Base-by-base conservation (phyloP, 2,329 filamentous ascomycete genomes). In the Venturiaceae sp. region DNA sequence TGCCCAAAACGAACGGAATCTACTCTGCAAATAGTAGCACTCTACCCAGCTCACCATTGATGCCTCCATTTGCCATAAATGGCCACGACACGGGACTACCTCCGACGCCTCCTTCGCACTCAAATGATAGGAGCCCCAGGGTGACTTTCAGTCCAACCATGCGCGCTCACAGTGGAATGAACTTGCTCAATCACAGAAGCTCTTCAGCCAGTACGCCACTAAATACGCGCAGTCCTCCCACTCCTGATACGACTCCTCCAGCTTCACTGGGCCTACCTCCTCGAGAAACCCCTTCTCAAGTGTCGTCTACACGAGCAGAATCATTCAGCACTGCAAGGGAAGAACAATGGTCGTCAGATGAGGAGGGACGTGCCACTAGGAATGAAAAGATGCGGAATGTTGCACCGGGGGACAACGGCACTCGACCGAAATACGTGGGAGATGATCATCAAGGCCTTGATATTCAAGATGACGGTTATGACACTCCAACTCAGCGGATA, bases 291-390 rank as follows among this genome's bases (percentile, higher is more conserved):
- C 23, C 39, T 34, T 21, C 26, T n/a, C 58, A 26, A 9, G 6
- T 34, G 21, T 70, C 71, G 60, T 78, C 76, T 5, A 75, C 71
- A 23, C 61, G 69, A 32, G 74, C 74, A 33, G 75, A 77, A 28
- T 77, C 75, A 0, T 78, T 77, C 63, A 71, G 67, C 47, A 78
- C 76, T 1, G 76, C 76, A 11, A 67, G 69, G 58, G 75, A 77
- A 63, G 71, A 74, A 16, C 67, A 66, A 9, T 62, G 66, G 5
- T 69, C 69, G 26, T 70, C 71, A 0, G 69, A 72, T 37, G 65
- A 65, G 44, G 39, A 47, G 26, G n/a, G n/a, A n/a, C 26, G 39
- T 28, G 28, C 56, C 34, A 41, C 26, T 33, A 57, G 30, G 19
- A 33, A 30, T 14, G 46, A 61, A 30, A 32, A 50, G 44, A 28